Evolutionary conservation across 192 early-diverging fungal genomes (phyloP).

Genomic region (Irineochytrium annulatum): DNA sequence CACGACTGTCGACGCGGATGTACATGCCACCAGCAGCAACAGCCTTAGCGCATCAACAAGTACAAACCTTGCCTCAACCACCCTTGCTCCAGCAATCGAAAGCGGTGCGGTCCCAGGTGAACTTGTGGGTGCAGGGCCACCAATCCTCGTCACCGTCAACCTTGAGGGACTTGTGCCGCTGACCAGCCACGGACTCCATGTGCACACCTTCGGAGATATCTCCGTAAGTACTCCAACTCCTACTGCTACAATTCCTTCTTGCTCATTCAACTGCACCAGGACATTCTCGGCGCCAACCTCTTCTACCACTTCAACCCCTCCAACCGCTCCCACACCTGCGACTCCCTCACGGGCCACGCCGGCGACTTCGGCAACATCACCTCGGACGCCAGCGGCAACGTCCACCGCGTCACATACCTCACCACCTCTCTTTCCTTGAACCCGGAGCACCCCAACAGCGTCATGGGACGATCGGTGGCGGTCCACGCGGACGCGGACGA

Average conservation of each 20-base stretch:
- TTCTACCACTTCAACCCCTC: slow-evolving; percentile 19
- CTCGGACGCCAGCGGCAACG: slow-evolving; percentile 14
- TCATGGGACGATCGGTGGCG: slow-evolving; percentile 25
- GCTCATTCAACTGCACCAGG: no score
- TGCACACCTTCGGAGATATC: slow-evolving; percentile 27
- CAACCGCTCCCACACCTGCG: slow-evolving; percentile 2
- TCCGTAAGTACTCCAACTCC: no score
- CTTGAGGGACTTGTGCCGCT: slow-evolving; percentile 13
- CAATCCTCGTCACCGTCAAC: slow-evolving; percentile 2
- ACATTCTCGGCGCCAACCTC: neutral
- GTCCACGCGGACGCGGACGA: slow-evolving; percentile 30
- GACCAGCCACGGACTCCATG: slow-evolving; percentile 19
- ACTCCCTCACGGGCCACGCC: slow-evolving; percentile 4
- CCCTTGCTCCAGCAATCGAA: no score
- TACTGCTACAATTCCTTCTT: no score
- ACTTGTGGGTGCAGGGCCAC: no score
- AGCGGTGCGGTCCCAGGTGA: no score
- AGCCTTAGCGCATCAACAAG: no score
- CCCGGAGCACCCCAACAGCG: neutral
- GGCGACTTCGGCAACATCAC: slow-evolving; percentile 31
- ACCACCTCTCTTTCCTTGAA: neutral
- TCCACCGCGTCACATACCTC: neutral
- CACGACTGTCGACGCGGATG: no score
- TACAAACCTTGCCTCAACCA: no score
- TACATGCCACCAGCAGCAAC: no score